A percentile compares a stretch with the other conserved stretches of the same genome.
These are phyloP conservation scores for Fragaria nilgerrensis DNA, from an alignment of 306 rosid genomes.

Conservation along the genomic window DNA sequence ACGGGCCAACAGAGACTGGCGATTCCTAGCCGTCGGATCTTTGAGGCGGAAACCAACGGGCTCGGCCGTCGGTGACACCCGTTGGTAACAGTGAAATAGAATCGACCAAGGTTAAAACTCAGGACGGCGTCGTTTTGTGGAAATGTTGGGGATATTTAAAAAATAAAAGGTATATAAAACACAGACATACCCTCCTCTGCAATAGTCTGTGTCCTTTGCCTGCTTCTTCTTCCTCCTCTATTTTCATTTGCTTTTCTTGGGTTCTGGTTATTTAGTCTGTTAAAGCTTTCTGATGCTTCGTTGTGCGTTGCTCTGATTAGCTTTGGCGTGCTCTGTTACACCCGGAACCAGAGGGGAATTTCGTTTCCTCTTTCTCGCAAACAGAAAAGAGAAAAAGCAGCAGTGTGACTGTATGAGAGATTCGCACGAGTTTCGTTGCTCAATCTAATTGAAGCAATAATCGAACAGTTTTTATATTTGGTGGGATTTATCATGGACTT, in stretches of 20 bases:
- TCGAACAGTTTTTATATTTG: too few species aligned
- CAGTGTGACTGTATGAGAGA: too few species aligned
- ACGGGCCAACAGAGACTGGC: slow-evolving; percentile 36
- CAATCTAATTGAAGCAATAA: not conserved
- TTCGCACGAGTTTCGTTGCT: not conserved
- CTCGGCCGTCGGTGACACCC: slow-evolving; percentile 42
- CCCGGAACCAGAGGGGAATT: not conserved
- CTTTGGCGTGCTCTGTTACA: slow-evolving; percentile 30
- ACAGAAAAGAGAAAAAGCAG: too few species aligned
- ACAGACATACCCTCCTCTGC: slow-evolving; percentile 45
- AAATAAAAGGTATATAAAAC: not conserved
- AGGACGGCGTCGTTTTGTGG: not conserved
- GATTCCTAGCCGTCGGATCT: slow-evolving; percentile 34
- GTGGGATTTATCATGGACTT: slow-evolving; percentile 36
- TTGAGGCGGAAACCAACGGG: not conserved
- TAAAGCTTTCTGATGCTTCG: slow-evolving; percentile 12
- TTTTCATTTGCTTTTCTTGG: slow-evolving; percentile 26
- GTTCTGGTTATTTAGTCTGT: not conserved
- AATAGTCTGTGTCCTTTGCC: slow-evolving; percentile 24
- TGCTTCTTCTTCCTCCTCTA: slow-evolving; percentile 22
- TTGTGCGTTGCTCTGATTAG: not conserved
- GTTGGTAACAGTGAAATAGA: not conserved
- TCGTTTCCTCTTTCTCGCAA: not conserved
- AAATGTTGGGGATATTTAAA: not conserved
- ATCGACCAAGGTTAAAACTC: not conserved